Base-by-base conservation (phyloP, 169 alveolate genomes). In the Amoebophrya sp. region DNA sequence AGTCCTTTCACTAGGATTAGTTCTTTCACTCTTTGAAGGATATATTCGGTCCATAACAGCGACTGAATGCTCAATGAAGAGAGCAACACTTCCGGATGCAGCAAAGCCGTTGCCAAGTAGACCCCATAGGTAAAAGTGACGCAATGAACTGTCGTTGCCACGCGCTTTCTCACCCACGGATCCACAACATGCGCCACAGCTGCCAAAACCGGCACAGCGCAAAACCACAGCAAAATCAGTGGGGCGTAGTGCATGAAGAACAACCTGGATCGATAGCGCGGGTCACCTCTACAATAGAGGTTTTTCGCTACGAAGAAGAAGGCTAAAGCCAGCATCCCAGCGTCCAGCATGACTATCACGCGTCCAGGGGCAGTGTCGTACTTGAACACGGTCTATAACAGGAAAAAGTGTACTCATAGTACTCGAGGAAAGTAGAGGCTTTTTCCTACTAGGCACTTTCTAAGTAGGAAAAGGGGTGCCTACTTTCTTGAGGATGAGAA, bases 101-200 rank as follows among this genome's bases (percentile, higher is more conserved):
- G n/a, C 83, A 65, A 26, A 26, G 18, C 10, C 39, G 18, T 65
- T 65, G 83, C 83, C 33, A 65, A 36, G 83, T 65, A 65, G 3
- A 65, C 83, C 33, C 83, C 83, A 6, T 26, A 26, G n/a, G 18
- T 36, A 26, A 65, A 36, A 6, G 83, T 26, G 33, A 65, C 18
- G n/a, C 39, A 29, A 18, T 10, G 0, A 10, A 65, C 1, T 1
- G n/a, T 6, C 39, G n/a, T 0, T 26, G 83, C 12, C 3, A 36
- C n/a, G 18, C 83, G 83, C 83, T 65, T 65, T 26, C 83, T 6
- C 36, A 65, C 83, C 83, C 83, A 65, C 83, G 83, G 83, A 36
- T 65, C 83, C 33, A 65, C 33, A 36, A 6, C 10, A 6, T 29
- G 83, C 26, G 83, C 83, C 39, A 65, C n/a, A 10, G n/a, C n/a